Evolutionary conservation across 2,329 filamentous ascomycete genomes (phyloP), one percentile per base, ranked within the genome.

Genomic region (Beauveria sp.): DNA sequence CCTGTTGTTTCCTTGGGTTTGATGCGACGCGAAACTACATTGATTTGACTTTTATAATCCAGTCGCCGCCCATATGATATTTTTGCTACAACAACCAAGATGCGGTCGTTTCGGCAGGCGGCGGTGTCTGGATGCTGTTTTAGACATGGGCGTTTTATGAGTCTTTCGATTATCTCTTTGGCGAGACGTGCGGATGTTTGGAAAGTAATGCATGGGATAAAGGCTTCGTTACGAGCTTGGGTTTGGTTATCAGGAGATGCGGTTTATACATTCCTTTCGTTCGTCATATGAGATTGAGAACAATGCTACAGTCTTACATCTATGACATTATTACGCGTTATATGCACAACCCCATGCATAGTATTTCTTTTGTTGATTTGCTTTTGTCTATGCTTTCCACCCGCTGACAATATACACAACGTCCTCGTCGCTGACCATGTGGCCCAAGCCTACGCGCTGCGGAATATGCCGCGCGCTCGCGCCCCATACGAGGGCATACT

Each of bases 401-500:
- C 78, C 84, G 67, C 81, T 87, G 58, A 86, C 81, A 70, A 88
- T 88, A 68, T 85, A 86, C 55, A 88, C 85, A 20, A 88, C 85
- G 69, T 88, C 85, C 72, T 88, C 85, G 65, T 88, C 85, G 2
- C 81, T 76, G 50, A 99, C 92, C 14, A 84, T 70, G 79, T 99
- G 94, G 7, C 84, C 80, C 69, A 99, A 75, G 1, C 94, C 96
- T 43, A 97, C 93, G 64, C 94, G 81, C 79, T 99, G 94, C 41
- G 96, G 94, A 41, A 97, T 82, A 79, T 99, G 96, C 69, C 91
- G 86, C 41, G 94, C 94, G 75, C 93, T 97, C 20, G 92, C 92
- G 5, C 94, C 94, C 96, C 96, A 99, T 0, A 99, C 94, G 66
- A 97, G 77, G 3, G 94, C 96, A 77, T 97, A 97, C 80, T 97